phyloP scores from a whole-genome alignment of 1,284 basidiomycete genomes.

The Taiwanofungus camphoratus region DNA sequence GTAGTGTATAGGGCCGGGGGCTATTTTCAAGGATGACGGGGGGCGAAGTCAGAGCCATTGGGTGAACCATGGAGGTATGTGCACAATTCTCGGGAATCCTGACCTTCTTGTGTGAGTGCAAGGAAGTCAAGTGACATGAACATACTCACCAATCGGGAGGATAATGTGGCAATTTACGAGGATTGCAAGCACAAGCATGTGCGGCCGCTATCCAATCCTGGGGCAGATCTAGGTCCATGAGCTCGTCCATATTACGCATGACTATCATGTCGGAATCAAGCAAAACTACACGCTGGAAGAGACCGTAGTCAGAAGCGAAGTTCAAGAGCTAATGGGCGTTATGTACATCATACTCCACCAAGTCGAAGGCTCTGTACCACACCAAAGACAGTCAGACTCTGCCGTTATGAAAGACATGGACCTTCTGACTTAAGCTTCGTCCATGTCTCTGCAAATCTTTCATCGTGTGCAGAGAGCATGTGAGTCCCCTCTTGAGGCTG shows the following conservation, averaged over 20 bases:
- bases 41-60: constrained; percentile 41
- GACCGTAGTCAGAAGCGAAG: constrained; percentile 18
- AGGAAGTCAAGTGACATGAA: neutral
- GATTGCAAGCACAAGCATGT: constrained; percentile 94
- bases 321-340: neutral
- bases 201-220: constrained; percentile 76
- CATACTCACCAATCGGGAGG: constrained; percentile 78
- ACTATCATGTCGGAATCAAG: constrained; percentile 93
- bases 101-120: constrained; percentile 4
- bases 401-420: neutral
- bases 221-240: constrained; percentile 69
- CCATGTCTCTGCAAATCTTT: constrained; percentile 84
- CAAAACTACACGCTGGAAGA: constrained; percentile 67
- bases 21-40: constrained; percentile 42
- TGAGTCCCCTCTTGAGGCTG: constrained; percentile 49
- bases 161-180: constrained; percentile 77
- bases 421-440: constrained; percentile 72
- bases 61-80: constrained; percentile 59
- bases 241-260: constrained; percentile 84
- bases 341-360: constrained; percentile 67
- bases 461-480: constrained; percentile 45
- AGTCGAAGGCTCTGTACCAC: constrained; percentile 59
- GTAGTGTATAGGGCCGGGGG: constrained; percentile 69
- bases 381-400: constrained; percentile 3
- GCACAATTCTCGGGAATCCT: constrained; percentile 91